These are phyloP conservation scores for Naganishia randhawae DNA, from an alignment of 768 basidiomycete species.

Conservation along the genomic window DNA sequence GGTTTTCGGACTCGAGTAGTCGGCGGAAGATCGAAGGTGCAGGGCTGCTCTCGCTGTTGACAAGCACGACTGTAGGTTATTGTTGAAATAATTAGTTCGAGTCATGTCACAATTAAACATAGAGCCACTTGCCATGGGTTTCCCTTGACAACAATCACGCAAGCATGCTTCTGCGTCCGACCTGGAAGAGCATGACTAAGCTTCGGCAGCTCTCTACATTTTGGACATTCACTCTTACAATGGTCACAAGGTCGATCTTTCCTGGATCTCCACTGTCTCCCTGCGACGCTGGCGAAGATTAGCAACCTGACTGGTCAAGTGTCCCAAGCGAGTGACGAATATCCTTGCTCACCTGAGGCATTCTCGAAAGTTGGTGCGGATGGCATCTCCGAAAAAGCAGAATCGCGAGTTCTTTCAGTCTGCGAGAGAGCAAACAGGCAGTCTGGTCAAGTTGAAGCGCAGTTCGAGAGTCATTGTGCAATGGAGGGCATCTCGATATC, in stretches of 20 bases:
- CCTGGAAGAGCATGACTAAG: neutral
- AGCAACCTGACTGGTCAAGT: neutral
- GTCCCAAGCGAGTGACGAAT: neutral
- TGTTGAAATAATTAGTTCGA: neutral
- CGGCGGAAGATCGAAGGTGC: conserved; percentile 13
- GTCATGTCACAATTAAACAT: neutral
- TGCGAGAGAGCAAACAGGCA: neutral
- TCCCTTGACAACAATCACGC: conserved; percentile 10
- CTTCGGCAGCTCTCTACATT: too few species aligned
- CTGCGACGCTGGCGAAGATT: neutral
- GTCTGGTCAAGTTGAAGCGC: neutral
- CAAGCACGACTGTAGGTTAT: conserved; percentile 3
- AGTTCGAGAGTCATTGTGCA: neutral
- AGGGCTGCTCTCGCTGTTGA: conserved; percentile 12
- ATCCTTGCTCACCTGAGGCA: neutral
- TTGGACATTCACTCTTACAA: neutral
- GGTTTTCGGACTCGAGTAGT: conserved; percentile 15
- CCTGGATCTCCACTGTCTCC: conserved; percentile 18
- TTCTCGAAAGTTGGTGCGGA: neutral
- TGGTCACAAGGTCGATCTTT: conserved; percentile 20
- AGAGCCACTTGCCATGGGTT: conserved; percentile 3
- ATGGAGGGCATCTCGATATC: neutral
- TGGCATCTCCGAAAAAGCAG: neutral
- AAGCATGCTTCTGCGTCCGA: conserved; percentile 18
- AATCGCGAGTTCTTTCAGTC: too few species aligned